These are phyloP conservation scores for Gossypium laxum DNA, from an alignment of 441 rosid species.

Conservation along the genomic window DNA sequence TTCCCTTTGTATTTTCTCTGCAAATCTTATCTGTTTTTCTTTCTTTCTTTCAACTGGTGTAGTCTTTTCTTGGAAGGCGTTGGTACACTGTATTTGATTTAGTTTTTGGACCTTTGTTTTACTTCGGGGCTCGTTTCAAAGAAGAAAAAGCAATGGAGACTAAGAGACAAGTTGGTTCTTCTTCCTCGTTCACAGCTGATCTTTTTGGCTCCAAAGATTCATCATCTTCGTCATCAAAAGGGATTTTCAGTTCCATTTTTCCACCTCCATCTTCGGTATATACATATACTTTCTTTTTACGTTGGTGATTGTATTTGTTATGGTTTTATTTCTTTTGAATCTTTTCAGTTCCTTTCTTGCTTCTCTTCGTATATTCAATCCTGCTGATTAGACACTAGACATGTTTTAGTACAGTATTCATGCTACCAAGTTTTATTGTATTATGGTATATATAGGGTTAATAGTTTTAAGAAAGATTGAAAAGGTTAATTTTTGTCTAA, in stretches of 20 bases:
- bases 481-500: not conserved
- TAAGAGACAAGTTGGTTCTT: conserved; percentile 37
- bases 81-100: not conserved
- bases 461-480: not conserved
- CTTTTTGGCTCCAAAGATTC: conserved; percentile 61
- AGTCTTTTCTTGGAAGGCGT: not conserved
- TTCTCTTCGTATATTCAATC: not conserved
- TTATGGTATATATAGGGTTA: not conserved
- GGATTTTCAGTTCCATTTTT: conserved; percentile 56
- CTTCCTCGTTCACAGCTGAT: conserved; percentile 46
- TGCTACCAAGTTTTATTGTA: not conserved
- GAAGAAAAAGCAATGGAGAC: conserved; percentile 34
- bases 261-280: conserved; percentile 48
- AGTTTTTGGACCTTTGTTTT: not conserved
- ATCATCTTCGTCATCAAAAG: conserved; percentile 36
- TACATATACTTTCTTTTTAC: not conserved
- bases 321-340: not conserved
- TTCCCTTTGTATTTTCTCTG: conserved; percentile 14
- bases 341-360: not conserved
- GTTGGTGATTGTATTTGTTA: not conserved
- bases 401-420: not conserved
- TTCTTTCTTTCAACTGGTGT: not conserved
- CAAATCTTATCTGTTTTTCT: conserved; percentile 14
- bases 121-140: conserved; percentile 5
- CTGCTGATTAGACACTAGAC: not conserved